Conservation (phyloP, 441 rosid genomes). For the Arabidopsis hybrid region DNA sequence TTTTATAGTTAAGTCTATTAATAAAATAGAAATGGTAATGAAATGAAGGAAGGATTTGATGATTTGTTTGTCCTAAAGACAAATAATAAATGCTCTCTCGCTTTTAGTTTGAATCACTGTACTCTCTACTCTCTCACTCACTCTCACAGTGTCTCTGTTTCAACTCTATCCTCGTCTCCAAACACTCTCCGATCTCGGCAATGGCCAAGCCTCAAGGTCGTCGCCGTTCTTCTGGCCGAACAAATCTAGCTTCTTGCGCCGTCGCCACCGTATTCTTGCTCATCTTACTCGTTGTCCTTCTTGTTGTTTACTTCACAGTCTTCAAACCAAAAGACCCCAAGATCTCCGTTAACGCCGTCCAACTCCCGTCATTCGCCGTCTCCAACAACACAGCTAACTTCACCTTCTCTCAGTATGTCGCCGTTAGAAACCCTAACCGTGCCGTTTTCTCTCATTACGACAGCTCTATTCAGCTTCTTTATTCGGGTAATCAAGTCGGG, state of each 20-base stretch:
- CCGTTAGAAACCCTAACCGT: constrained; percentile 82
- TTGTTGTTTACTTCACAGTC: constrained; percentile 86
- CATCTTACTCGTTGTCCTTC: constrained; percentile 60
- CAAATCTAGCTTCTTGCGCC: constrained; percentile 88
- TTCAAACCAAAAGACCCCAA: constrained; percentile 89
- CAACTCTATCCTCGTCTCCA: constrained; percentile 26
- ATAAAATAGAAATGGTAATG: background rate
- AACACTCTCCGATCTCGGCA: constrained; percentile 29
- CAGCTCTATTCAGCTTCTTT: constrained; percentile 85
- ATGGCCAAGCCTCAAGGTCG: constrained; percentile 46
- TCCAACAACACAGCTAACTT: constrained; percentile 85
- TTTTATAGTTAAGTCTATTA: background rate
- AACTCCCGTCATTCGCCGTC: constrained; percentile 89
- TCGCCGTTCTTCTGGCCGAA: constrained; percentile 55
- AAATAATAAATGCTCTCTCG: constrained; percentile 3
- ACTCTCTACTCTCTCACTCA: constrained; percentile 13
- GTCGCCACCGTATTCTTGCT: constrained; percentile 87
- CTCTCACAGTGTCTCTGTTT: constrained; percentile 3
- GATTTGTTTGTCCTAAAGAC: background rate
- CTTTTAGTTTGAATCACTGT: constrained; percentile 18
- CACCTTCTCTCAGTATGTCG: constrained; percentile 87
- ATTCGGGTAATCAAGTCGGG: constrained; percentile 88
- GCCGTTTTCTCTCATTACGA: constrained; percentile 89
- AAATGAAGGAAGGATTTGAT: background rate
- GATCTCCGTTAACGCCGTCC: constrained; percentile 86